These are phyloP conservation scores for Incumbomyces lentus DNA, from an alignment of 2,329 filamentous ascomycete species.

Conservation along the genomic window DNA sequence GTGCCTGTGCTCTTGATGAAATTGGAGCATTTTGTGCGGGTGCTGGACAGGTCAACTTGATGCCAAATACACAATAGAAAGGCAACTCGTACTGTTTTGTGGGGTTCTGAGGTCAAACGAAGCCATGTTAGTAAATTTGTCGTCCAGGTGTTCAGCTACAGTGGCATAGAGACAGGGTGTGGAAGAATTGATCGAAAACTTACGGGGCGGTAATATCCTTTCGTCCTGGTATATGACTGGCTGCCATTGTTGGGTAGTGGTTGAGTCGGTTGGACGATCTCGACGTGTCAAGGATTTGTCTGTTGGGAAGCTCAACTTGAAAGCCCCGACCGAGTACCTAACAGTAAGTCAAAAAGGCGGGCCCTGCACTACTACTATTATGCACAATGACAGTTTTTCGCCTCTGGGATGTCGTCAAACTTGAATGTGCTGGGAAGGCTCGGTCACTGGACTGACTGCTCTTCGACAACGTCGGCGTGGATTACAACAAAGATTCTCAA, in stretches of 20 bases:
- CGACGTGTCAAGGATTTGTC: slow-evolving; percentile 5
- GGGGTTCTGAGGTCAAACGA: slow-evolving; percentile 59
- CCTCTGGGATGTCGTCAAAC: not conserved
- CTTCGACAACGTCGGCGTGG: not conserved
- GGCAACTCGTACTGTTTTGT: slow-evolving; percentile 62
- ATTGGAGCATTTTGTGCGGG: slow-evolving; percentile 92
- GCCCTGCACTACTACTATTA: not conserved
- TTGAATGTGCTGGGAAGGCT: too few relatives aligned
- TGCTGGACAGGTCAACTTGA: slow-evolving; percentile 13
- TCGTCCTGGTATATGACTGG: slow-evolving; percentile 7
- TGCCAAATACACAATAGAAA: not conserved
- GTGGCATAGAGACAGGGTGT: slow-evolving; percentile 11
- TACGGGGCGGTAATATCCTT: slow-evolving; percentile 45
- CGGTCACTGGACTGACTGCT: too few relatives aligned
- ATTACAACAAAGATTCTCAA: not conserved
- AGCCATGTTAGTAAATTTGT: slow-evolving; percentile 16
- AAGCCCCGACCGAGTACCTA: not conserved
- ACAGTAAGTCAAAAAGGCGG: not conserved
- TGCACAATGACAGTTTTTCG: slow-evolving; percentile 2
- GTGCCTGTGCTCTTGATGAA: slow-evolving; percentile 92
- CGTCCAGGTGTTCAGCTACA: slow-evolving; percentile 72
- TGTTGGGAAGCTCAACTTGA: slow-evolving; percentile 9
- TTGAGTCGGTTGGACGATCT: not conserved
- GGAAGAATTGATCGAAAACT: slow-evolving; percentile 27
- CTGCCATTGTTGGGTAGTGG: slow-evolving; percentile 6